Base-by-base conservation (phyloP, 257 asterid species). In the Solanum bulbocastanum region DNA sequence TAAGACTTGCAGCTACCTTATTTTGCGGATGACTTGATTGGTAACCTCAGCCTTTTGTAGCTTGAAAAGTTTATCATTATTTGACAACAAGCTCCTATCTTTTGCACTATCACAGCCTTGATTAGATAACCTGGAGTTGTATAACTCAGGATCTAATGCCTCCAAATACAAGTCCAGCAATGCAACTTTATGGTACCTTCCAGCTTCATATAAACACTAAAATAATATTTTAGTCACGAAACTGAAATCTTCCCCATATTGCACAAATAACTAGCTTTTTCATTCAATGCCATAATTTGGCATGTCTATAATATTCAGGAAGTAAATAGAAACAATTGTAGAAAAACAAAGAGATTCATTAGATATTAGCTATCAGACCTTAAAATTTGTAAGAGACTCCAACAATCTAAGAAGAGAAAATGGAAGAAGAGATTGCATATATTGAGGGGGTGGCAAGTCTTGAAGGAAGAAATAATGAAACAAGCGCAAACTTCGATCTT, bases 181-280 rank as follows among this genome's bases (percentile, higher is more conserved):
- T 76, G 94, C 87, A 86, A 92, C 89, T 90, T 93, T 93, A 85
- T 88, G 90, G 87, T 87, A 90, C 91, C 90, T 96, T 90, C 94
- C 96, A 89, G 93, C 98, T 94, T 96, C 99, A 87, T 91, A 87
- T 87, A 97, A 89, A 89, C 98, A 95, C 99, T 96, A 87, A 73
- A 72, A 62, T 33, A 71, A 66, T 71, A 74, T 49, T 49, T 82
- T 82, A 20, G 73, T 91, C 90, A 93, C 58, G 76, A 82, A 39
- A 83, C 56, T 79, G 69, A 88, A 74, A 35, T 20, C 20, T 20
- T 56, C 20, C 74, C 56, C 36, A 40, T 37, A 30, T 52, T 27
- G 39, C 71, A 52, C 60, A 73, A 33, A 37, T 52, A 86, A 49
- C 60, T 32, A 86, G 56, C 39, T 33, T 74, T 78, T 72, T 52